Percentiles rank a stretch among this genome's conserved stretches.
phyloP scores from a whole-genome alignment of 495 filamentous ascomycete species.

The Lichenothelia convexa region DNA sequence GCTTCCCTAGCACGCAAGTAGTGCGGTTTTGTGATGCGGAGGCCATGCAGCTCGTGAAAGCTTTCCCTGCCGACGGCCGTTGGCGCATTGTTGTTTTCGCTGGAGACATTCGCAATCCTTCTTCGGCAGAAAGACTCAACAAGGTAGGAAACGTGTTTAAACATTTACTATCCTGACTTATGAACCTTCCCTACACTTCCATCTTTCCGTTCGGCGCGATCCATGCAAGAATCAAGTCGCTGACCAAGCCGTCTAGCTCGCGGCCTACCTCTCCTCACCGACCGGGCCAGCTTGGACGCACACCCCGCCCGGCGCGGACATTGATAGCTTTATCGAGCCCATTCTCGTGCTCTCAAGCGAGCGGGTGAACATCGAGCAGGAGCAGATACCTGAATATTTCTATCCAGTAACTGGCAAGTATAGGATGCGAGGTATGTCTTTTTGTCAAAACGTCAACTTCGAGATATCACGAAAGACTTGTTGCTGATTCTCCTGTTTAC shows the following conservation, averaged over 20 bases:
- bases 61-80: slow-evolving; percentile 32
- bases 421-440: slow-evolving; percentile 33
- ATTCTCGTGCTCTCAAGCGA: slow-evolving; percentile 36
- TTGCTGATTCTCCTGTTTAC: too few relatives aligned
- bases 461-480: too few relatives aligned
- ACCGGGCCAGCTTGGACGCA: slow-evolving; percentile 26
- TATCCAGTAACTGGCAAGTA: slow-evolving; percentile 40
- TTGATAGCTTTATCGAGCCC: slow-evolving; percentile 42
- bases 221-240: too few relatives aligned
- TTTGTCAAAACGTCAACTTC: background rate
- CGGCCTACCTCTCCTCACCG: slow-evolving; percentile 20
- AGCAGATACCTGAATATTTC: slow-evolving; percentile 40
- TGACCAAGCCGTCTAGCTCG: slow-evolving; percentile 1
- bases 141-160: too few relatives aligned
- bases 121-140: slow-evolving; percentile 10
- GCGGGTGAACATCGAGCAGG: slow-evolving; percentile 36
- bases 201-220: background rate
- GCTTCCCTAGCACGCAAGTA: slow-evolving; percentile 35
- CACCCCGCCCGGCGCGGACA: slow-evolving; percentile 26
- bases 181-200: too few relatives aligned
- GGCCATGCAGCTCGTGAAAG: slow-evolving; percentile 33
- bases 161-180: too few relatives aligned
- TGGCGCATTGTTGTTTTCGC: slow-evolving; percentile 46
- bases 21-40: slow-evolving; percentile 39
- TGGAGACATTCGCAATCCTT: slow-evolving; percentile 26